phyloP scores from a whole-genome alignment of 2,329 filamentous ascomycete genomes.

The Cladosporium sp. region DNA sequence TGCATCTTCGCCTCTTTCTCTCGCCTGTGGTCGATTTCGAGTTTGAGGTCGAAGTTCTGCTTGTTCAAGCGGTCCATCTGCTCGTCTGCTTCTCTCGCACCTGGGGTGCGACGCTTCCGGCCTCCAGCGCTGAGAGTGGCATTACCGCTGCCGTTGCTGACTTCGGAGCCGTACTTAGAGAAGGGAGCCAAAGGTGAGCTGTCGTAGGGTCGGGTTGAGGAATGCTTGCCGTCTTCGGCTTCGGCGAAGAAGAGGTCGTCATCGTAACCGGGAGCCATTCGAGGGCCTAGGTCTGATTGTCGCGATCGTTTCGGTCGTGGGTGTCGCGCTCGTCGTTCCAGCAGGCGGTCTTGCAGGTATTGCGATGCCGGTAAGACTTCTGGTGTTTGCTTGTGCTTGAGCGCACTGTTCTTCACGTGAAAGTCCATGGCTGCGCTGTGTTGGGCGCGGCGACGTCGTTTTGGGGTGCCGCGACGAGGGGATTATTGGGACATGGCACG shows the following conservation, averaged over 20 bases:
- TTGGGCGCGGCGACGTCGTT: not conserved
- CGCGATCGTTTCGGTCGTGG: conserved; percentile 28
- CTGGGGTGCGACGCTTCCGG: conserved; percentile 38
- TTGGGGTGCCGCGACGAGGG: not conserved
- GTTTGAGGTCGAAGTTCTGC: conserved; percentile 72
- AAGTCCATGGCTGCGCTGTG: conserved; percentile 8
- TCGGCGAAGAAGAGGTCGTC: conserved; percentile 35
- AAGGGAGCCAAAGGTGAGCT: conserved; percentile 25
- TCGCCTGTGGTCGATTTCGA: conserved; percentile 66
- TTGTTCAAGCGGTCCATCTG: conserved; percentile 67
- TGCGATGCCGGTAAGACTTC: conserved; percentile 29
- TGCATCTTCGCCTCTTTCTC: conserved; percentile 61
- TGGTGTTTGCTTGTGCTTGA: conserved; percentile 7
- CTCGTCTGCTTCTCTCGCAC: conserved; percentile 65
- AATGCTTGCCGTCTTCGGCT: conserved; percentile 22
- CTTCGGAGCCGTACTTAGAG: conserved; percentile 17
- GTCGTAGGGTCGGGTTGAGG: conserved; percentile 21
- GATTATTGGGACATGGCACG: conserved; percentile 6
- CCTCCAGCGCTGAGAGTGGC: conserved; percentile 8
- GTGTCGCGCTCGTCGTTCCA: conserved; percentile 29
- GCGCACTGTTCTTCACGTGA: conserved; percentile 5
- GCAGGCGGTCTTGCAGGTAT: conserved; percentile 33
- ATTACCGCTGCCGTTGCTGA: conserved; percentile 16
- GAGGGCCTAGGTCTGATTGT: conserved; percentile 31
- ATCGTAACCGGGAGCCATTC: conserved; percentile 21